Percentiles rank a stretch among this genome's conserved stretches.
phyloP scores from a whole-genome alignment of 2,329 filamentous ascomycete genomes.

The Pseudopithomyces chartarum region DNA sequence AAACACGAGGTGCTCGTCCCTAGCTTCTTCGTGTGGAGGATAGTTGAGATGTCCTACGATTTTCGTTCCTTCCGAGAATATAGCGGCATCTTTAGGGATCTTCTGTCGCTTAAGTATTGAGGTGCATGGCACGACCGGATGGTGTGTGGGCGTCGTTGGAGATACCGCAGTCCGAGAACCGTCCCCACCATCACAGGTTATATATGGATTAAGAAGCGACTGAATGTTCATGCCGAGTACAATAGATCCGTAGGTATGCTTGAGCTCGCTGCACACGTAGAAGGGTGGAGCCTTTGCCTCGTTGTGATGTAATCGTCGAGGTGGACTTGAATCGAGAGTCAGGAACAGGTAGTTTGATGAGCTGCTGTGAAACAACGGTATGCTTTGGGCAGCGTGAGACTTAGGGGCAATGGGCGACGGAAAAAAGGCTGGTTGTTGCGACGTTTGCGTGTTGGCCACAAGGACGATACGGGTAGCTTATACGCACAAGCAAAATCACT shows the following conservation, averaged over 20 bases:
- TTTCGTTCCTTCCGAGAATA: conserved; percentile 63
- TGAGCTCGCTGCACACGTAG: conserved; percentile 5
- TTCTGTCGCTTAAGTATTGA: conserved; percentile 53
- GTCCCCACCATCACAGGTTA: conserved; percentile 17
- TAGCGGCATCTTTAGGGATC: conserved; percentile 67
- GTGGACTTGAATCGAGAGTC: conserved; percentile 24
- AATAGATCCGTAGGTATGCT: not conserved
- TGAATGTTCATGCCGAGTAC: conserved; percentile 44
- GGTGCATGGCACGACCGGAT: conserved; percentile 10
- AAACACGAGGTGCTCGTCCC: conserved; percentile 59
- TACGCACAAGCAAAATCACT: conserved; percentile 24
- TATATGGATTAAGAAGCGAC: conserved; percentile 46
- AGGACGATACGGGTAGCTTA: conserved; percentile 30
- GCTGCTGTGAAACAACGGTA: conserved; percentile 28
- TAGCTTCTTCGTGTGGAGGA: conserved; percentile 68
- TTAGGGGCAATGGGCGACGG: conserved; percentile 23
- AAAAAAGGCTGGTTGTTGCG: conserved; percentile 20
- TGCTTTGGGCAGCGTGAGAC: conserved; percentile 19
- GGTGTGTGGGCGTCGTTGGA: conserved; percentile 14
- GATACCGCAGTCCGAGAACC: conserved; percentile 19
- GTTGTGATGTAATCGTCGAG: conserved; percentile 20
- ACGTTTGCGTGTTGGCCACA: conserved; percentile 41
- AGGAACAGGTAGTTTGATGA: conserved; percentile 18
- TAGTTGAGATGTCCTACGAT: conserved; percentile 73
- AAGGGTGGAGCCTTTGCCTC: conserved; percentile 16